phyloP scores from a whole-genome alignment of 129 eudicot genomes.

The Artemisia argyi region DNA sequence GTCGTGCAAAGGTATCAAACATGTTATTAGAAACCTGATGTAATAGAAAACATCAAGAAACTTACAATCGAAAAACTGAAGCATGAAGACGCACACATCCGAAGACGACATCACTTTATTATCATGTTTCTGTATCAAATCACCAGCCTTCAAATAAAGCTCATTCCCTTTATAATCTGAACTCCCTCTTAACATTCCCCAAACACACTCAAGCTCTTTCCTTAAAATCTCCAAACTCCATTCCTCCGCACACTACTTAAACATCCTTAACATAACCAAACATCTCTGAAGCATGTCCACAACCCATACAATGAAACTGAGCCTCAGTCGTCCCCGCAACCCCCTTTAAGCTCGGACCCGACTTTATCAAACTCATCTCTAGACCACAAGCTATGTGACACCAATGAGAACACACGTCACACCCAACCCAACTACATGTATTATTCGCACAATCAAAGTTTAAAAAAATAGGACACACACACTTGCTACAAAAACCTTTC shows the following conservation, averaged over 20 bases:
- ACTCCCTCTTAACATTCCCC: conserved; percentile 51
- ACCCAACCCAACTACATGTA: conserved; percentile 84
- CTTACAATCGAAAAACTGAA: conserved; percentile 27
- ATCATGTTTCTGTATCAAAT: conserved; percentile 45
- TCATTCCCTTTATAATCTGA: conserved; percentile 65
- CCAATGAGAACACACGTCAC: conserved; percentile 73
- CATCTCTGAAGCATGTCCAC: conserved; percentile 84
- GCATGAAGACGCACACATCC: conserved; percentile 52
- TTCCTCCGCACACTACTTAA: conserved; percentile 40
- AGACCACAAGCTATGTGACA: conserved; percentile 67
- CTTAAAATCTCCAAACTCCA: conserved; percentile 49
- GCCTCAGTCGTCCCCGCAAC: conserved; percentile 55
- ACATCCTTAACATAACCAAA: conserved; percentile 75
- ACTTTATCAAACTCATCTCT: conserved; percentile 51
- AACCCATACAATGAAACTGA: conserved; percentile 71
- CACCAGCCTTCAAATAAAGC: conserved; percentile 50
- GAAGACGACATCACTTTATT: conserved; percentile 44
- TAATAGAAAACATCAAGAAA: conserved; percentile 24
- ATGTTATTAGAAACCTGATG: neutral
- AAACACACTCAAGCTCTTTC: conserved; percentile 73
- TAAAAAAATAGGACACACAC: conserved; percentile 71
- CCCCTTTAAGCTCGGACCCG: conserved; percentile 54
- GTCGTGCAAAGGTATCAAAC: neutral
- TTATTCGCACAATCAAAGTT: conserved; percentile 67
- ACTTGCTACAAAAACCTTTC: conserved; percentile 68